Base-by-base conservation (phyloP, 2,329 filamentous ascomycete genomes). In the Helicocarpus griseus region DNA sequence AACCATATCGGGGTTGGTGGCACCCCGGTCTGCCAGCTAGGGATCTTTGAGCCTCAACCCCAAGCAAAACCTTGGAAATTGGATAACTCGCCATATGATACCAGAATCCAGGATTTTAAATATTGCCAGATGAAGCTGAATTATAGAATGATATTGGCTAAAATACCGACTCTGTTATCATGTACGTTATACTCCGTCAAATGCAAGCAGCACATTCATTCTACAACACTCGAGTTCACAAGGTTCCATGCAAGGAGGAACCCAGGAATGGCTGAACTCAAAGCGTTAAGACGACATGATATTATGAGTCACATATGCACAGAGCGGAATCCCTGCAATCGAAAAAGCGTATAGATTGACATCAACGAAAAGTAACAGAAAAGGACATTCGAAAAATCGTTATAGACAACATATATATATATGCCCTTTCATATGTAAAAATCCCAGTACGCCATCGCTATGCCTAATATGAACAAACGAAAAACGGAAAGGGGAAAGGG, bases 331-430 rank as follows among this genome's bases (percentile, higher is more conserved):
- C 21, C 21, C n/a, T 13, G 6, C 19, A 13, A 31, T 31, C 13
- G 13, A 31, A 31, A 31, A 31, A 13, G 29, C 13, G 13, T 31
- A 31, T 31, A 31, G 29, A 31, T 31, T 31, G 29, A 55, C 53
- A 50, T 45, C 29, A 62, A 60, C 63, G 65, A 67, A 66, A 62
- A 35, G 7, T 17, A 49, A 41, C 7, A 28, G 14, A 22, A 43
- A 22, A 54, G 39, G 48, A 49, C 24, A n/a, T 48, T n/a, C n/a
- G n/a, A 28, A 39, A 50, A 45, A 22, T 28, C 8, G 33, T 47
- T 22, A 28, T 17, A 49, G 38, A 19, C 19, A 45, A 43, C 31
- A 17, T 22, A 33, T 26, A 48, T 53, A 50, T 39, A 40, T 51
- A 54, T 47, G 21, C 31, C 31, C 26, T 31, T 40, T 33, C 31